A percentile compares a stretch with the other conserved stretches of the same genome.
These are phyloP conservation scores for Eremomyces bilateralis DNA, from an alignment of 495 filamentous ascomycete species.

Conservation along the genomic window DNA sequence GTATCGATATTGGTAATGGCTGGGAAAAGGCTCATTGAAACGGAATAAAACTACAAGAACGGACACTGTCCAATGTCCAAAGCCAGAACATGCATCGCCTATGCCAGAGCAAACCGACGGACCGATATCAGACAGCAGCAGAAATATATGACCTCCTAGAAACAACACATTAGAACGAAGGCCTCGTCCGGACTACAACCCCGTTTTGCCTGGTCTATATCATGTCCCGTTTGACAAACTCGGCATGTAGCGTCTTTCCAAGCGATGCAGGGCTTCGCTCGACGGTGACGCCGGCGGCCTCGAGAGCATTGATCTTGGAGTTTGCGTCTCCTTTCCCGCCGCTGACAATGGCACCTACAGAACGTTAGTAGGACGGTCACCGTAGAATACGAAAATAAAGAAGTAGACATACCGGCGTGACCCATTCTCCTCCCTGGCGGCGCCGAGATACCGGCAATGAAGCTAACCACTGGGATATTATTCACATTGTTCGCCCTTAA, in stretches of 20 bases:
- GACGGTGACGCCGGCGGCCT: slow-evolving; percentile 83
- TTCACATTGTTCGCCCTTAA: slow-evolving; percentile 70
- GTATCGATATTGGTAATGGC: too few relatives aligned
- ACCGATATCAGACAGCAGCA: too few relatives aligned
- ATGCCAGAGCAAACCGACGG: too few relatives aligned
- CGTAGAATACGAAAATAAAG: not conserved
- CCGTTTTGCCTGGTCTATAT: too few relatives aligned
- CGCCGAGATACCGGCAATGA: slow-evolving; percentile 95
- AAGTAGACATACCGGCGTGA: slow-evolving; percentile 45
- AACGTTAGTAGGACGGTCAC: slow-evolving; percentile 5
- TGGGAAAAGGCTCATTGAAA: too few relatives aligned
- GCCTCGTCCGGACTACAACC: too few relatives aligned
- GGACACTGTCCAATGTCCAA: too few relatives aligned
- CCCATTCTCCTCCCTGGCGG: slow-evolving; percentile 95
- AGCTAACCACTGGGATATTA: slow-evolving; percentile 92
- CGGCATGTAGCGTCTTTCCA: slow-evolving; percentile 76
- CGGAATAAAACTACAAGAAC: too few relatives aligned
- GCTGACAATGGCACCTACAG: slow-evolving; percentile 65
- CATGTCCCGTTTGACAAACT: slow-evolving; percentile 91
- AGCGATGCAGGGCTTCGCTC: slow-evolving; percentile 83
- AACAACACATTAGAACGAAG: too few relatives aligned
- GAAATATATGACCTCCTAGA: too few relatives aligned
- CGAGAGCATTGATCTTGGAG: slow-evolving; percentile 88
- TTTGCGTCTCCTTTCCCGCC: slow-evolving; percentile 94
- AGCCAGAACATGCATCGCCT: too few relatives aligned